Percentiles rank a stretch among this genome's conserved stretches.
These are phyloP conservation scores for Colletotrichum spaethianum DNA, from an alignment of 2,329 filamentous ascomycete species.

Conservation along the genomic window DNA sequence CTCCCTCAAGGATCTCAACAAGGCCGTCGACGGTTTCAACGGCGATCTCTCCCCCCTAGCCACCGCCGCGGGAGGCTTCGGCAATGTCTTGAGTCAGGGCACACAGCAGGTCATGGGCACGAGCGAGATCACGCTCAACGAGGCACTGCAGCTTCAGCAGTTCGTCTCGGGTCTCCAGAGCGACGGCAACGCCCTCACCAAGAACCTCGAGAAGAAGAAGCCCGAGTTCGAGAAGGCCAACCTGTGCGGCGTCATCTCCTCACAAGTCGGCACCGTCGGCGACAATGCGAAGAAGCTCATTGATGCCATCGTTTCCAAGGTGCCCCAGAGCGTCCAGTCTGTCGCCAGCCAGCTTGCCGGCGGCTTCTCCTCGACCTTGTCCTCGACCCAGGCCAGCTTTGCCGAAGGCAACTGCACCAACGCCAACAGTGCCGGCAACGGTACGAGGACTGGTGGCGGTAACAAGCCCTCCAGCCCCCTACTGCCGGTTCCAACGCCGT, in stretches of 20 bases:
- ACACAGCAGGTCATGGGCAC: slow-evolving; percentile 34
- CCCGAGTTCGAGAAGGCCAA: slow-evolving; percentile 47
- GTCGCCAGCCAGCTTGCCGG: slow-evolving; percentile 47
- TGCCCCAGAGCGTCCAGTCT: slow-evolving; percentile 47
- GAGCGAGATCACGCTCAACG: slow-evolving; percentile 42
- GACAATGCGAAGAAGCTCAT: slow-evolving; percentile 47
- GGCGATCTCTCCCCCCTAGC: slow-evolving; percentile 43
- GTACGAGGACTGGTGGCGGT: slow-evolving; percentile 5
- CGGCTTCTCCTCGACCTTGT: slow-evolving; percentile 45
- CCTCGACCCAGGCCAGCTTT: slow-evolving; percentile 46
- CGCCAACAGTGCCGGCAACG: slow-evolving; percentile 42
- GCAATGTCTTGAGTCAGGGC: slow-evolving; percentile 42
- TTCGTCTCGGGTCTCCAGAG: slow-evolving; percentile 45
- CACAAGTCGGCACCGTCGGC: slow-evolving; percentile 46
- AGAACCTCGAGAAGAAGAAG: slow-evolving; percentile 47
- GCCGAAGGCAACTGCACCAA: slow-evolving; percentile 48
- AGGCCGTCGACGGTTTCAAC: slow-evolving; percentile 45
- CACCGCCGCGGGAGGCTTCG: slow-evolving; percentile 44
- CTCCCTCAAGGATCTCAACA: slow-evolving; percentile 44
- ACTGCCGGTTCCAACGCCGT: slow-evolving; percentile 10
- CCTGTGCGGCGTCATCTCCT: slow-evolving; percentile 47
- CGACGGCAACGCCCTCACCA: slow-evolving; percentile 45
- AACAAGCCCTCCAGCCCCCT: slow-evolving; percentile 10
- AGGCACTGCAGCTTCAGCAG: slow-evolving; percentile 41
- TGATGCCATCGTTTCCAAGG: slow-evolving; percentile 48